Evolutionary conservation across 805 yeast genomes (phyloP), one percentile per base, ranked within the genome.

Genomic region (Candida stauntonica): DNA sequence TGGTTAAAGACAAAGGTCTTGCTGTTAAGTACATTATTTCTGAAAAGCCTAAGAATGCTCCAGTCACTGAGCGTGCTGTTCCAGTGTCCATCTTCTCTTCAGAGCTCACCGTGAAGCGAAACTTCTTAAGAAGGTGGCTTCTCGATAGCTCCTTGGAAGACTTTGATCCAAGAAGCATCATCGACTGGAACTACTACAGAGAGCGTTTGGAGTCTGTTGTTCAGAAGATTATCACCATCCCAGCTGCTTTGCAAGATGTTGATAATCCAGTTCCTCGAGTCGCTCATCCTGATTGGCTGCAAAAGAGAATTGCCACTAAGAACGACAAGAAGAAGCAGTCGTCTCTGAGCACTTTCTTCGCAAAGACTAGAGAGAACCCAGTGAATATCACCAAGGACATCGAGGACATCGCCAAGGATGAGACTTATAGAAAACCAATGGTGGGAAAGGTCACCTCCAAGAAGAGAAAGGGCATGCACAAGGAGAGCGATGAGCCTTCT

Each of bases 41-140:
- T 44, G 76, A 78, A 33, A 78, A 75, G 47, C 99, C 99, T 1
- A 52, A 72, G 16, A 82, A 81, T 30, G 82, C 95, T 1, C 96
- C 99, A 0, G 89, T 89, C 21, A 87, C 99, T 0, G 98, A 91
- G 55, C 73, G 99, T 48, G 99, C 99, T 0, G 72, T 93, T 31
- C 99, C 99, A 0, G 95, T 94, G 5, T 93, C 96, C 0, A 88
- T 93, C 15, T 94, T 93, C 57, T 83, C 96, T 0, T 81, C 97
- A 0, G 96, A 88, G 21, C 51, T 68, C 9, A 57, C 70, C 3
- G 81, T 83, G 37, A 88, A 87, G 58, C 73, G 80, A 43, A 73
- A 73, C 30, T 93, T 76, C 54, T 62, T 93, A 55, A 75, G 89
- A 51, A 79, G 86, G 52, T 93, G 99, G 99, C 68, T 89, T 27